Base-by-base conservation (phyloP, 805 yeast species). In the Cyberlindnera petersonii region DNA sequence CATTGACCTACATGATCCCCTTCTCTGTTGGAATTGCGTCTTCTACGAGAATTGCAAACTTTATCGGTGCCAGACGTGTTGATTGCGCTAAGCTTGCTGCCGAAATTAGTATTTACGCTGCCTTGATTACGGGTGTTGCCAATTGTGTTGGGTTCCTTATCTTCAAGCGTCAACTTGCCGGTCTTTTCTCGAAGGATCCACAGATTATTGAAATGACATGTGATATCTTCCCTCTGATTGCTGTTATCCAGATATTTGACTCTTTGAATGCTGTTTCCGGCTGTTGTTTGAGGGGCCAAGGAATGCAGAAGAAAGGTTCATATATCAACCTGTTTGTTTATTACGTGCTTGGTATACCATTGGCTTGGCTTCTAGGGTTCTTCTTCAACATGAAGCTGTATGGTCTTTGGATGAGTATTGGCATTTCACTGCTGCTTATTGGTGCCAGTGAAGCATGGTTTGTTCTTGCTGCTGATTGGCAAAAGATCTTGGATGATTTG, bases 251-350 rank as follows among this genome's bases (percentile, higher is more conserved):
- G 57, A 55, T 83, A 24, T 72, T 77, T 39, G 96, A 88, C 55
- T 69, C 85, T 1, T 56, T 79, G 40, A 85, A 83, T 48, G 85
- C 86, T 4, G 51, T 52, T 19, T 72, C 81, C 5, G 93, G 93
- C 8, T 89, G 95, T 3, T 70, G 88, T 28, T 65, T 88, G 40
- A 71, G 96, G 47, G 95, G 95, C 14, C 95, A 86, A 61, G 94
- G 96, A 9, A 72, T 84, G 58, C 95, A 87, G 59, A 71, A 75
- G 30, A 68, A 85, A 26, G 96, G 95, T 0, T 83, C 93, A 10
- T 66, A 73, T 37, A 66, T 86, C 41, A 85, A 82, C 56, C 60
- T 87, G 50, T 57, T 74, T 7, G 74, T 79, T 11, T 88, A 86
- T 61, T 86, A 87, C 51, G 50, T 72, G 3, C 57, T 87, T 35